Percentiles rank a stretch among this genome's conserved stretches.
phyloP scores from a whole-genome alignment of 2,329 filamentous ascomycete species.

The Drechslera avenae region DNA sequence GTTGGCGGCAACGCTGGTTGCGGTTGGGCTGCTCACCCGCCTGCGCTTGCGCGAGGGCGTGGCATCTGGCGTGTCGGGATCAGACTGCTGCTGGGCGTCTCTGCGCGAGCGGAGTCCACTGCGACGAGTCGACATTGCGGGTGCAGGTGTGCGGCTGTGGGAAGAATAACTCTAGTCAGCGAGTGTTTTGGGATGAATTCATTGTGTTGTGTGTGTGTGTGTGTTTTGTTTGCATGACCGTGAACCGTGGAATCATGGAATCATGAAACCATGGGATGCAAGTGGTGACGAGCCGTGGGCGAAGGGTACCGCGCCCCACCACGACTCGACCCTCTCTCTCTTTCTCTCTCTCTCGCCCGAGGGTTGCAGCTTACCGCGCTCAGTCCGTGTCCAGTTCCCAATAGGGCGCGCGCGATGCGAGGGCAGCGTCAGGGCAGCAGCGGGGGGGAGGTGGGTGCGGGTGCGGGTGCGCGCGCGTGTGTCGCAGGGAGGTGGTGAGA shows the following conservation, averaged over 20 bases:
- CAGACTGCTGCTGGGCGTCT: slow-evolving; percentile 43
- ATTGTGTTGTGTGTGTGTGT: slow-evolving; percentile 1
- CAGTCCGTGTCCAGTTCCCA: slow-evolving; percentile 9
- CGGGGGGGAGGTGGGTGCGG: no score
- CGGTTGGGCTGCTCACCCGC: slow-evolving; percentile 46
- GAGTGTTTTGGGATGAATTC: slow-evolving; percentile 11
- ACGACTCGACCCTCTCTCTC: slow-evolving; percentile 25
- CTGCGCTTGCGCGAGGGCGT: slow-evolving; percentile 56
- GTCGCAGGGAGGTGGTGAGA: no score
- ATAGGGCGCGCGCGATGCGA: slow-evolving; percentile 4
- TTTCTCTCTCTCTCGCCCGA: no score
- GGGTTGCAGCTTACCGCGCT: slow-evolving; percentile 20
- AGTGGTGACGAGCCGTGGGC: slow-evolving; percentile 5
- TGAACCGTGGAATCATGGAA: slow-evolving; percentile 11
- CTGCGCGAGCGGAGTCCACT: slow-evolving; percentile 24
- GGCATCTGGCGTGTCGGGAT: slow-evolving; percentile 54
- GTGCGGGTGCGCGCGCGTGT: slow-evolving; percentile 1
- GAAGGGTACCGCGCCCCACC: slow-evolving; percentile 13
- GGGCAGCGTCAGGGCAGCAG: slow-evolving; percentile 1
- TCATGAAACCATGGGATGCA: not conserved
- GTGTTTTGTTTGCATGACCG: slow-evolving; percentile 10
- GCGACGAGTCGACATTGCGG: slow-evolving; percentile 22
- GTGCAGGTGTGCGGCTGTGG: slow-evolving; percentile 20
- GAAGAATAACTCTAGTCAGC: slow-evolving; percentile 20
- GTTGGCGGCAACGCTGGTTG: slow-evolving; percentile 4